Percentiles rank a stretch among this genome's conserved stretches.
Conservation (phyloP, 768 basidiomycete species). For the Rossbeevera mucosa region DNA sequence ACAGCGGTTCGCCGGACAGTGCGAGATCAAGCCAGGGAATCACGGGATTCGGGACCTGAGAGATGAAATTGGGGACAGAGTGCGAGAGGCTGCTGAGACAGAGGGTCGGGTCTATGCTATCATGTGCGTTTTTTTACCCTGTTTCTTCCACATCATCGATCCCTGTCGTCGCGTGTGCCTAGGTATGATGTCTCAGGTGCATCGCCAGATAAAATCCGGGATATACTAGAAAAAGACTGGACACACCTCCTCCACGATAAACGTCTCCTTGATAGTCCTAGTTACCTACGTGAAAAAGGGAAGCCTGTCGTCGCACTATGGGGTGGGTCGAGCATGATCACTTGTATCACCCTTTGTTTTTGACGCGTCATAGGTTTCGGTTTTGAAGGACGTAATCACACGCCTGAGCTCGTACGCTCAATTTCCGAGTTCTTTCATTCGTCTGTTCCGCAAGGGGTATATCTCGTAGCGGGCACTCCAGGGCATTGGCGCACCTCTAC, state of each 20-base stretch:
- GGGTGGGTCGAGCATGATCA: conserved; percentile 41
- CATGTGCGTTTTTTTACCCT: conserved; percentile 50
- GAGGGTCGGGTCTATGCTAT: conserved; percentile 81
- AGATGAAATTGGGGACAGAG: conserved; percentile 70
- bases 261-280: conserved; percentile 63
- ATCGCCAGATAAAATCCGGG: conserved; percentile 62
- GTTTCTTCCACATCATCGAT: neutral
- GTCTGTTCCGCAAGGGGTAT: conserved; percentile 67
- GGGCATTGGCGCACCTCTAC: conserved; percentile 71
- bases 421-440: conserved; percentile 55
- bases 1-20: conserved; percentile 71
- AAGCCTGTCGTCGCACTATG: conserved; percentile 70
- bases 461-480: conserved; percentile 67
- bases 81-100: conserved; percentile 71
- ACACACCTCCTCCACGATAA: conserved; percentile 59
- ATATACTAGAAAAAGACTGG: conserved; percentile 70
- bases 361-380: conserved; percentile 57
- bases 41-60: conserved; percentile 58
- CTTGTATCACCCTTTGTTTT: neutral
- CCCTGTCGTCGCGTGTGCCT: neutral
- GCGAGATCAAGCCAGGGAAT: conserved; percentile 50
- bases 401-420: conserved; percentile 52
- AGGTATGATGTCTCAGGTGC: conserved; percentile 87
- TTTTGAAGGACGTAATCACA: conserved; percentile 55
- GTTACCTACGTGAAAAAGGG: conserved; percentile 66